Evolutionary conservation across 2,329 filamentous ascomycete genomes (phyloP), one percentile per base, ranked within the genome.

Genomic region (Epichloe scottii): DNA sequence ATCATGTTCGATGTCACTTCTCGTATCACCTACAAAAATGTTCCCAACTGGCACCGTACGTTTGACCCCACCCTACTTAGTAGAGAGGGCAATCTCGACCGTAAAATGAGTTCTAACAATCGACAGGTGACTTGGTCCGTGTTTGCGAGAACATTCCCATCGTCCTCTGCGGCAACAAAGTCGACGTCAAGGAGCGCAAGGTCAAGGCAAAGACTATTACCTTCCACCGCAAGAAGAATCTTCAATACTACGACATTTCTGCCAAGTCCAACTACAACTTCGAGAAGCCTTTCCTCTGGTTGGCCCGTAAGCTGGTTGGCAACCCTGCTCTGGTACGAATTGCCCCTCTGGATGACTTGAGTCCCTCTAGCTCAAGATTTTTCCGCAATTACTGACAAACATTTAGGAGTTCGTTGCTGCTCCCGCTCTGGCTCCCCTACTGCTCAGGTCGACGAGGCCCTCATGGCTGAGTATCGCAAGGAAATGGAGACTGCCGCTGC

Each of bases 191-290:
- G 87, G 93, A 98, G 83, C 89, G 93, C 74, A 98, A 98, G 79
- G 93, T 98, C 70, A 98, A 98, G 85, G 93, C 93, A 69, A 98
- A 98, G 88, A 94, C 91, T 70, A 98, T 98, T 75, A 98, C 93
- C 61, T 98, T 98, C 87, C 93, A 98, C 82, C 89, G 93, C 76
- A 98, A 98, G 88, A 98, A 98, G 85, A 98, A 97, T 77, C 85
- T 98, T 49, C 93, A 98, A 77, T 98, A 97, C 83, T 98, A 98
- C 81, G 93, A 97, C 65, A 97, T 97, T 71, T 96, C 89, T 41
- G 93, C 93, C 74, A 98, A 97, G 81, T 96, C 90, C 68, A 97
- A 97, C 82, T 97, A 98, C 79, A 97, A 97, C 84, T 97, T 97
- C 73, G 91, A 97, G 85, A 98, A 97, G 84, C 91, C 91, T 58